A percentile compares a stretch with the other conserved stretches of the same genome.
Evolutionary conservation across 371 early-diverging fungal species (phyloP).

Genomic region (Mucor mucedo): DNA sequence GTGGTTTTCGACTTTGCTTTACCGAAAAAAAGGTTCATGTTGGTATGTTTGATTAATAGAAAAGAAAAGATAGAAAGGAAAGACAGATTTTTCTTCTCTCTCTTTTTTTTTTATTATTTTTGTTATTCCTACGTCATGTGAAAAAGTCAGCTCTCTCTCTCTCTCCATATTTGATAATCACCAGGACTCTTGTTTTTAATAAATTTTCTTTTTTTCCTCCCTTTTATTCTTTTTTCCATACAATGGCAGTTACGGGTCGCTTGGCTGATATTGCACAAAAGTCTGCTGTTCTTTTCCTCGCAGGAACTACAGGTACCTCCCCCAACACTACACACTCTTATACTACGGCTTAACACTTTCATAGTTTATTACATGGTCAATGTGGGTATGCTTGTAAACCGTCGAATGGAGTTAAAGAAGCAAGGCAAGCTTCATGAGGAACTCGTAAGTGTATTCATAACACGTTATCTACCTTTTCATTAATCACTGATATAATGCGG

Average conservation of each 20-base stretch:
- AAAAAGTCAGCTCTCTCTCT: not conserved
- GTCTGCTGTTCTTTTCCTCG: conserved; percentile 51
- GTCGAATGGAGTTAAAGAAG: conserved; percentile 52
- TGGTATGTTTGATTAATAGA: conserved; percentile 3
- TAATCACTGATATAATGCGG: not conserved
- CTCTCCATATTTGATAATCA: not conserved
- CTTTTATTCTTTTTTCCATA: not conserved
- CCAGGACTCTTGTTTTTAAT: conserved; percentile 6
- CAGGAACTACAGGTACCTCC: conserved; percentile 52
- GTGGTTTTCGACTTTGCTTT: conserved; percentile 78
- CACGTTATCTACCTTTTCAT: not conserved
- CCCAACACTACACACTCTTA: too few species aligned
- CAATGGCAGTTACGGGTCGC: conserved; percentile 43
- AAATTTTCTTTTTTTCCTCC: conserved; percentile 10
- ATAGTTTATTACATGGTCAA: conserved; percentile 83
- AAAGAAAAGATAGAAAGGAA: conserved; percentile 8
- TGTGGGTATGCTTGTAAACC: conserved; percentile 71
- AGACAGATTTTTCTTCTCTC: not conserved
- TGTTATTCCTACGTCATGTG: conserved; percentile 1
- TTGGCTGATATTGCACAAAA: conserved; percentile 58
- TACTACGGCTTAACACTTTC: too few species aligned
- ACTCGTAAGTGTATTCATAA: conserved; percentile 33
- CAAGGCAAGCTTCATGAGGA: conserved; percentile 56
- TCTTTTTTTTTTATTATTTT: conserved; percentile 3
- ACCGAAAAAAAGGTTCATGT: conserved; percentile 88